phyloP scores from a whole-genome alignment of 2,329 filamentous ascomycete genomes.

The Cyphellophora europaea region DNA sequence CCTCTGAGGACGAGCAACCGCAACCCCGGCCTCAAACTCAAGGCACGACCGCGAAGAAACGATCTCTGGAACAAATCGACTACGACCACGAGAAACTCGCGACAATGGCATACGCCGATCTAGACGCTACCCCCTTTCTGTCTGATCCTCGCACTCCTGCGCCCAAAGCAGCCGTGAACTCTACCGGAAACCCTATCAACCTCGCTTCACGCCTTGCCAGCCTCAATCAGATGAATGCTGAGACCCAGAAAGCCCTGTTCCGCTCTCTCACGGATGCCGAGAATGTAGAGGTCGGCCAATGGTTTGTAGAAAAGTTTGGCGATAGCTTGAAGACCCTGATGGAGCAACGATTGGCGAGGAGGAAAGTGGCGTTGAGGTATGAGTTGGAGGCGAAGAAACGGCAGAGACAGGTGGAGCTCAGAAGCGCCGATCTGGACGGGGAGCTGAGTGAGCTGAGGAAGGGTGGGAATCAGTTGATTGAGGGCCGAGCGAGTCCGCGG shows the following conservation, averaged over 20 bases:
- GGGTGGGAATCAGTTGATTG: constrained; percentile 44
- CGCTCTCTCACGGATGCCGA: constrained; percentile 41
- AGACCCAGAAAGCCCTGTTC: constrained; percentile 41
- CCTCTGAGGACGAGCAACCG: too few species aligned
- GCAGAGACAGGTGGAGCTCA: constrained; percentile 41
- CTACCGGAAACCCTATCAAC: constrained; percentile 15
- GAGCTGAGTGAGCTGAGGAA: constrained; percentile 45
- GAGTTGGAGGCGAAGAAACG: constrained; percentile 47
- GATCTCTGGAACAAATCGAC: constrained; percentile 18
- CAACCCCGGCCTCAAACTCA: too few species aligned
- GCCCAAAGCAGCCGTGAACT: constrained; percentile 11
- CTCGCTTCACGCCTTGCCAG: constrained; percentile 30
- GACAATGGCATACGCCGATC: constrained; percentile 37
- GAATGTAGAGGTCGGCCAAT: constrained; percentile 55
- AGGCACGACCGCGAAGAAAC: too few species aligned
- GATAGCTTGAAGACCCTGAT: constrained; percentile 43
- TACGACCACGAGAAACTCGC: constrained; percentile 35
- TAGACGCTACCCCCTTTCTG: constrained; percentile 43
- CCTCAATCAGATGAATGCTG: constrained; percentile 24
- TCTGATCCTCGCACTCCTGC: constrained; percentile 25
- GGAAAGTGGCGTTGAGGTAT: constrained; percentile 42
- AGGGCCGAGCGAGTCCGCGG: constrained; percentile 22
- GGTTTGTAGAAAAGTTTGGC: constrained; percentile 48
- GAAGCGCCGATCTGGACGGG: constrained; percentile 38
- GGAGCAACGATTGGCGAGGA: constrained; percentile 42